Base-by-base conservation (phyloP, 2,329 filamentous ascomycete genomes). In the Aspergillus amoenus region DNA sequence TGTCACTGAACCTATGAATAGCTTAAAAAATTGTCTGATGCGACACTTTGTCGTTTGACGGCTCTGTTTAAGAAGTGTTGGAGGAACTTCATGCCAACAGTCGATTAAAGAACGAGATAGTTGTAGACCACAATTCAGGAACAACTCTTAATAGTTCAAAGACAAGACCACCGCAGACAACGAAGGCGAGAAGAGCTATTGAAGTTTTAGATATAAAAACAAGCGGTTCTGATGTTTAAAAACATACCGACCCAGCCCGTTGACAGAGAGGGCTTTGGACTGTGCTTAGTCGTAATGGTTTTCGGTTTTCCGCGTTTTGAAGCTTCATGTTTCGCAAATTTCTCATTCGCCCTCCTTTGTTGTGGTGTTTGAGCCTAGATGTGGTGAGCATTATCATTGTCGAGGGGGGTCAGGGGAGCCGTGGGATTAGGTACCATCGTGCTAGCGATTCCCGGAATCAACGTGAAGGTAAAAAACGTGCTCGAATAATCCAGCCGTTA, bases 321-420 rank as follows among this genome's bases (percentile, higher is more conserved):
- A 62, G 82, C 82, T 68, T 87, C 83, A 60, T 76, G 72, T 64
- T 81, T 81, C 52, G 85, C 85, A 67, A 81, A 87, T 61, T 78
- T 80, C 59, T 84, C 82, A 72, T 88, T 88, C 43, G 85, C 85
- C 65, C 80, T 79, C 59, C 84, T 83, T 76, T 88, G 85, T 69
- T 85, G 81, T 30, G 85, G 85, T 62, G 85, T 88, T 82, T 88
- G 85, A 24, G 80, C 82, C 83, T 85, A 50, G 21, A 30, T 39
- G 41, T 39, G 18, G 43, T 55, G 5, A 58, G 47, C 44, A 43
- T 52, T 11, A 4, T 12, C 32, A 27, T 21, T 9, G n/a, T 7
- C 27, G 9, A 15, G 24, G 8, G 11, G 24, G 8, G 11, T 5
- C 17, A 17, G 44, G 32, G n/a, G 17, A 27, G 30, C 47, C 27